phyloP scores from a whole-genome alignment of 2,329 filamentous ascomycete species.

The Epicoccum nigrum region DNA sequence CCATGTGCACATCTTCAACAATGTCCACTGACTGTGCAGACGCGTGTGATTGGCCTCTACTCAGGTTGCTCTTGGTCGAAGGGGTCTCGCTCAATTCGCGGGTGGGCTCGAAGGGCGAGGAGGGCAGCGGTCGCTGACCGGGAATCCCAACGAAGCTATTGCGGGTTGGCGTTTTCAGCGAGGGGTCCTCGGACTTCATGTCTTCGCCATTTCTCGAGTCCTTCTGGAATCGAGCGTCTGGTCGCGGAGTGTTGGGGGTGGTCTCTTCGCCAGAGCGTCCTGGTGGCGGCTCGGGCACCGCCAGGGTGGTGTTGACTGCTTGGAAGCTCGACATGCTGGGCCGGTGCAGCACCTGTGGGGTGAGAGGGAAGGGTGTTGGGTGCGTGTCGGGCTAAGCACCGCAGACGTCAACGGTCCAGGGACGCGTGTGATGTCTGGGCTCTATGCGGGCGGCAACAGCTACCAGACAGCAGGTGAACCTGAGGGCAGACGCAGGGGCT shows the following conservation, averaged over 20 bases:
- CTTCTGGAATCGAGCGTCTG: constrained; percentile 50
- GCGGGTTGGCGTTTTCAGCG: constrained; percentile 68
- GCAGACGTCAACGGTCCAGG: constrained; percentile 10
- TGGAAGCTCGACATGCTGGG: constrained; percentile 62
- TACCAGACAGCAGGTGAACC: not conserved
- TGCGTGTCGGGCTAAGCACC: constrained; percentile 15
- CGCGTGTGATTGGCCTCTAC: constrained; percentile 65
- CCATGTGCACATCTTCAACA: constrained; percentile 77
- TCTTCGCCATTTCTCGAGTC: constrained; percentile 46
- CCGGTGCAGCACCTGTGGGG: constrained; percentile 1
- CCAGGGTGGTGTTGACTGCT: constrained; percentile 64
- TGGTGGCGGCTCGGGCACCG: constrained; percentile 50
- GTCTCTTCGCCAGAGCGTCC: constrained; percentile 59
- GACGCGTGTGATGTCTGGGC: not conserved
- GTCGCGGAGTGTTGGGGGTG: constrained; percentile 63
- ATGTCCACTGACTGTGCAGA: constrained; percentile 67
- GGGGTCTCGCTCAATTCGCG: constrained; percentile 50
- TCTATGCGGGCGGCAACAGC: constrained; percentile 3
- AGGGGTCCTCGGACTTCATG: constrained; percentile 46
- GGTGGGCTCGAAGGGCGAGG: constrained; percentile 53
- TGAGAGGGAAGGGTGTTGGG: not conserved
- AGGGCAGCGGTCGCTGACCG: constrained; percentile 55
- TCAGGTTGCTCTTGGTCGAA: constrained; percentile 48
- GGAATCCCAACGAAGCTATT: constrained; percentile 55
- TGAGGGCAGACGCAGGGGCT: constrained; percentile 6